Base-by-base conservation (phyloP, 1,284 basidiomycete species). In the Leccinum cinnamomeum region DNA sequence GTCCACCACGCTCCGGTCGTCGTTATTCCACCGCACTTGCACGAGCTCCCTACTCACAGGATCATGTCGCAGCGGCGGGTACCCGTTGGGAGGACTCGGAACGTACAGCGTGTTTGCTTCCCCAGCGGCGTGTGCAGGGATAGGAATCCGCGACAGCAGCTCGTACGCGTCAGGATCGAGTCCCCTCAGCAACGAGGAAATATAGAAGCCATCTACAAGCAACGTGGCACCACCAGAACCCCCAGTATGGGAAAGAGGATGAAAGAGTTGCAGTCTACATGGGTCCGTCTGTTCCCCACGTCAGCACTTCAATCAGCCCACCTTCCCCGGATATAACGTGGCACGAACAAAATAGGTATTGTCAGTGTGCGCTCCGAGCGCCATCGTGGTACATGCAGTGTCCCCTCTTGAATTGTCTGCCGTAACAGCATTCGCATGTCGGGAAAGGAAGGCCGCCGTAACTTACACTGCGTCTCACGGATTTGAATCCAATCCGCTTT, bases 121-220 rank as follows among this genome's bases (percentile, higher is more conserved):
- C 2, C 95, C 95, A 0, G 94, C 95, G 1, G 96, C 95, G 68
- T 98, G 95, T 0, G 93, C 86, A 0, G 91, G 88, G 18, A 98
- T 82, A 0, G 84, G 83, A 2, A 94, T 78, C 2, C 79, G 79
- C 0, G 92, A 87, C 3, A 99, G 82, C 2, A 91, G 78, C 0
- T 80, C 77, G 75, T 95, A 97, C 0, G 86, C 84, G 0, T 86
- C 81, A 0, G 94, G 93, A 68, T 95, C 80, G 11, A 88, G 79
- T 62, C 89, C 83, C 61, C 87, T 85, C 23, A 99, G 79, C 59
- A 91, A 82, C 0, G 88, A 87, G 0, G 97, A 95, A 50, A 90
- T 92, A 71, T 95, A 91, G 80, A 98, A 98, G 5, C 95, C 96
- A 71, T 99, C 97, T 5, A 98, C 94, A 18, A 99, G 87, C 7